Conservation (phyloP, 2,329 filamentous ascomycete genomes). For the Phaeosphaeriaceae sp. region DNA sequence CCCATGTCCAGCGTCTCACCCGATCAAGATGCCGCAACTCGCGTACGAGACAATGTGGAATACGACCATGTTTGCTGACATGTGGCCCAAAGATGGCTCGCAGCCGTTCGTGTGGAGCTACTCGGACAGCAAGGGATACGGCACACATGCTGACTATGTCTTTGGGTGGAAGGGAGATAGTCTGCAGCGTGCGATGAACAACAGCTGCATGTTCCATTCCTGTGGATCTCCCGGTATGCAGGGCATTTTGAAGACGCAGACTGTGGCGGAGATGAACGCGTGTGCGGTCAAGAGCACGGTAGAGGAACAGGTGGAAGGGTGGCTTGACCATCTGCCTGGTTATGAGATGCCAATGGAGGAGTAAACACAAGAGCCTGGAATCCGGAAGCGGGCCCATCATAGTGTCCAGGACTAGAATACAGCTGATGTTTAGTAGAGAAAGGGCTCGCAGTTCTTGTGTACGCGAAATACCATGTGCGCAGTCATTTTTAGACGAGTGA, state of each 20-base stretch:
- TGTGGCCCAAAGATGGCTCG: constrained; percentile 35
- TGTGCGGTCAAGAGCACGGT: constrained; percentile 21
- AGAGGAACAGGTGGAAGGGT: constrained; percentile 24
- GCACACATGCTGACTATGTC: constrained; percentile 34
- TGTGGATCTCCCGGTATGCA: constrained; percentile 26
- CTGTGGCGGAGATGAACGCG: constrained; percentile 25
- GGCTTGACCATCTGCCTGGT: constrained; percentile 21
- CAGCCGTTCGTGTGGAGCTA: constrained; percentile 9
- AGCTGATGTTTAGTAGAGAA: not conserved
- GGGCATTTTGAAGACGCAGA: constrained; percentile 25
- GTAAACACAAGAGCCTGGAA: not conserved
- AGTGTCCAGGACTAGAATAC: not conserved
- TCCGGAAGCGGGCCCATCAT: not conserved
- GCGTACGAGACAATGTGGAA: constrained; percentile 42
- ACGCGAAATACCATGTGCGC: too few species aligned
- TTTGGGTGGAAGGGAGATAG: constrained; percentile 37
- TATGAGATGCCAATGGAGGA: constrained; percentile 3
- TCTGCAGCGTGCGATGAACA: constrained; percentile 32
- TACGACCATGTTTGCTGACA: constrained; percentile 30
- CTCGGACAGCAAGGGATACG: constrained; percentile 30
- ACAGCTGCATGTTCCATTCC: constrained; percentile 30
- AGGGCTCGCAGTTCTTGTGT: not conserved
- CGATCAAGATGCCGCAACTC: constrained; percentile 39
- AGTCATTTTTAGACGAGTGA: too few species aligned
- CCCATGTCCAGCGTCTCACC: constrained; percentile 36